Base-by-base conservation (phyloP, 345 rosid species). In the Eucalyptus regnans region DNA sequence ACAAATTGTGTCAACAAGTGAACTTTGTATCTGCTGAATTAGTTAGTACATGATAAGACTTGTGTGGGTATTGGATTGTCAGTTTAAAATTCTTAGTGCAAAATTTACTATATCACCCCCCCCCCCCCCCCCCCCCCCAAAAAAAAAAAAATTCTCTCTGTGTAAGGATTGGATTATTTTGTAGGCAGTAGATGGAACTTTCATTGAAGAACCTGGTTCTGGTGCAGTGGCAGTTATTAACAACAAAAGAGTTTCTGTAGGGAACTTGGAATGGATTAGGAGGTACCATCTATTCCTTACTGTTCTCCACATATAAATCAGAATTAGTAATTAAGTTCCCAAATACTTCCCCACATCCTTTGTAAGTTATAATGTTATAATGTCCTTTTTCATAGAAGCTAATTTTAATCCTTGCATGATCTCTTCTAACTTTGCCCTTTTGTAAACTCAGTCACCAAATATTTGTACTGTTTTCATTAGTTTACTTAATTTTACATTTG, bases 201-300 rank as follows among this genome's bases (percentile, higher is more conserved):
- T 94, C 92, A 80, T 91, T 50, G 99, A 97, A 93, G 99, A 96
- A 91, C 98, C 99, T 89, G 99, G 99, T 50, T 97, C 97, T 91
- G 99, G 99, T 49, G 96, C 98, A 9, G 92, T 94, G 60, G 99
- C 98, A 85, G 90, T 92, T 14, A 90, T 97, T 83, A 96, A 93
- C 86, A 91, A 92, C 89, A 96, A 91, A 90, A 95, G 91, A 90
- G 98, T 97, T 86, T 92, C 97, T 85, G 97, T 97, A 91, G 99
- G 99, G 90, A 96, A 97, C 86, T 87, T 95, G 52, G 98, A 97
- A 52, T 97, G 99, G 99, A 93, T 97, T 90, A 92, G 86, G 87
- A 96, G 99, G 99, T 97, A 92, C 43, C 88, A 13, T 90, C 66
- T 25, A 88, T 58, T 5, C 83, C 41, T 22, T 64, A 25, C 84